A percentile compares a stretch with the other conserved stretches of the same genome.
Conservation (phyloP, 495 filamentous ascomycete genomes). For the Trichoderma virens region DNA sequence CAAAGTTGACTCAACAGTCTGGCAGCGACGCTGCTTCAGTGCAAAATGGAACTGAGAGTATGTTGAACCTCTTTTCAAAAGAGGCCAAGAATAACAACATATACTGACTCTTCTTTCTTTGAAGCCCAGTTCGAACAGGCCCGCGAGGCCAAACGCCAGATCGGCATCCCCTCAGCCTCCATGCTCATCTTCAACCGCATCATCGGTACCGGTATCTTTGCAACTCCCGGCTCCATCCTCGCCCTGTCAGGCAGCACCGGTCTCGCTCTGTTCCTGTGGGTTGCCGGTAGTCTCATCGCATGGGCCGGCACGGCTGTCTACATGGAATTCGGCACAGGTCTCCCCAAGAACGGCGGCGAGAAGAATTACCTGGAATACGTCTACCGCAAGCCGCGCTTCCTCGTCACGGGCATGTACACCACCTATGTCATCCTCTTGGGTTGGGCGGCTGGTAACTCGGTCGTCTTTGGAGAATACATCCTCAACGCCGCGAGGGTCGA, state of each 20-base stretch:
- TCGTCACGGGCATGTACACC: constrained; percentile 54
- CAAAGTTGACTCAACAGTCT: neutral
- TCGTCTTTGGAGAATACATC: constrained; percentile 60
- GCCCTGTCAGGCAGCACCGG: constrained; percentile 62
- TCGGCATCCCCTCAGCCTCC: constrained; percentile 28
- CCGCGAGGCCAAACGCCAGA: constrained; percentile 27
- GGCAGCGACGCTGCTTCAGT: neutral
- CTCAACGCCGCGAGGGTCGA: constrained; percentile 50
- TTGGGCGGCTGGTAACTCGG: constrained; percentile 51
- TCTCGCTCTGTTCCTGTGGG: constrained; percentile 58
- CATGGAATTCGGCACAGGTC: constrained; percentile 57
- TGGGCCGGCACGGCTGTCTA: constrained; percentile 55
- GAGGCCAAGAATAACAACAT: no score
- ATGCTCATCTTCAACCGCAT: constrained; percentile 51
- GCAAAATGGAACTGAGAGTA: neutral
- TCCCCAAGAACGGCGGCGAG: constrained; percentile 42
- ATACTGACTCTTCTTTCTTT: no score
- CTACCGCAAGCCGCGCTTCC: constrained; percentile 51
- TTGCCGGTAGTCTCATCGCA: constrained; percentile 54
- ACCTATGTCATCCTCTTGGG: constrained; percentile 49
- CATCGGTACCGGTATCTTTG: constrained; percentile 74
- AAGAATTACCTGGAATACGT: constrained; percentile 58
- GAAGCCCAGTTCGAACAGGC: constrained; percentile 21
- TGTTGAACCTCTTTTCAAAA: neutral
- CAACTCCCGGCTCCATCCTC: constrained; percentile 62